Conservation (phyloP, 1,139 yeast species). For the Lodderomyces orthopsilosis region DNA sequence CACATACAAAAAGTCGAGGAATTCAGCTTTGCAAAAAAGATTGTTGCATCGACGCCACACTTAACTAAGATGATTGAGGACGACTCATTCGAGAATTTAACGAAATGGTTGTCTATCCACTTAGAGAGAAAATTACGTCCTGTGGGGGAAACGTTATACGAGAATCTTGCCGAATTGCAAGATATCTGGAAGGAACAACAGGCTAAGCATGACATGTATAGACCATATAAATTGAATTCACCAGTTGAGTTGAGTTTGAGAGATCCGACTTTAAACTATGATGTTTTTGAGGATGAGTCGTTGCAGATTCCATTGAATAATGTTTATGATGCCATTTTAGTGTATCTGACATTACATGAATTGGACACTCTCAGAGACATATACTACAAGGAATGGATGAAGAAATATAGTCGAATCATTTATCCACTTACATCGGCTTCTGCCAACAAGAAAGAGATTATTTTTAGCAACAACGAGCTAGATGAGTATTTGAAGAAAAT, state of each 20-base stretch:
- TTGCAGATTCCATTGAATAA: constrained; percentile 61
- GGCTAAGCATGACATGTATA: constrained; percentile 40
- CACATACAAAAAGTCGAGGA: constrained; percentile 70
- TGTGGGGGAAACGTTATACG: constrained; percentile 61
- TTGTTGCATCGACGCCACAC: constrained; percentile 74
- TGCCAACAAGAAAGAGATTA: constrained; percentile 20
- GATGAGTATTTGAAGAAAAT: constrained; percentile 60
- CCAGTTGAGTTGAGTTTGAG: constrained; percentile 79
- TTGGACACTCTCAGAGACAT: constrained; percentile 56
- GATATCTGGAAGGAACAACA: constrained; percentile 51
- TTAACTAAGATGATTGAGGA: constrained; percentile 73
- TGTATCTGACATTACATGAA: constrained; percentile 72
- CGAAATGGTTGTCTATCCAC: constrained; percentile 65
- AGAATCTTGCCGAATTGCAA: constrained; percentile 54
- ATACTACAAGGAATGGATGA: constrained; percentile 70
- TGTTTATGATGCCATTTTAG: constrained; percentile 78
- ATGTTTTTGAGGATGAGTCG: constrained; percentile 44
- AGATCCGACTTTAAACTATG: constrained; percentile 47
- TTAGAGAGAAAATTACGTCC: constrained; percentile 58
- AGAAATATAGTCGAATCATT: constrained; percentile 70
- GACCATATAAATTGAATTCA: constrained; percentile 71
- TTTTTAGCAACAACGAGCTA: constrained; percentile 28
- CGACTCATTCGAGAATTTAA: constrained; percentile 72
- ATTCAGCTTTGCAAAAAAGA: constrained; percentile 72
- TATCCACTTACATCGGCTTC: constrained; percentile 54